These are phyloP conservation scores for Penstemon barbatus DNA, from an alignment of 257 asterid species.

Conservation along the genomic window DNA sequence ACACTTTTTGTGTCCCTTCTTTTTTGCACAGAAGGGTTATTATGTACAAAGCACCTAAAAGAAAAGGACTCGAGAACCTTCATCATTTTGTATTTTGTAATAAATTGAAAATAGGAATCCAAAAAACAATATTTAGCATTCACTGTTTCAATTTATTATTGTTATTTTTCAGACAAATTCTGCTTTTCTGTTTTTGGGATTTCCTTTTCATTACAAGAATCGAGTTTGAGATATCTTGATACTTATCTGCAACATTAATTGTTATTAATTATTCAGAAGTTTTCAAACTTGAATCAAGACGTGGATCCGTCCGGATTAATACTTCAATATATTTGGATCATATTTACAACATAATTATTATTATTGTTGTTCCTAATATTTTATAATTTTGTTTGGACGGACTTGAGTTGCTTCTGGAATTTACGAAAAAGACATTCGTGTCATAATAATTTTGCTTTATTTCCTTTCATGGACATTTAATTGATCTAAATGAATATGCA, in stretches of 20 bases:
- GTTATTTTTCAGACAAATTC: background rate
- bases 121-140: background rate
- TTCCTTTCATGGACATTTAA: no score
- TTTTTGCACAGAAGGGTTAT: constrained; percentile 32
- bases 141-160: background rate
- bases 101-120: constrained; percentile 25
- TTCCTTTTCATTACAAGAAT: background rate
- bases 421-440: no score
- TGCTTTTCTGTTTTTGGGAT: background rate
- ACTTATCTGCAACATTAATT: background rate
- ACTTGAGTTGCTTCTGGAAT: no score
- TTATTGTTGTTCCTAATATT: no score
- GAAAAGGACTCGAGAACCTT: constrained; percentile 3
- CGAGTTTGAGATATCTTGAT: background rate
- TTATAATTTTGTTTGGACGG: no score
- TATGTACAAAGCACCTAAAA: constrained; percentile 35
- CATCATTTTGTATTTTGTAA: constrained; percentile 30
- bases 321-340: no score
- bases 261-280: background rate
- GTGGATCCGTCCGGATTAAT: no score
- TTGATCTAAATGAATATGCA: no score
- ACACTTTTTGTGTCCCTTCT: constrained; percentile 9
- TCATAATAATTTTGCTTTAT: no score
- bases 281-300: no score
- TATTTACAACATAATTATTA: no score